A percentile compares a stretch with the other conserved stretches of the same genome.
These are phyloP conservation scores for Monosporascus cannonballus DNA, from an alignment of 2,329 filamentous ascomycete genomes.

Conservation along the genomic window DNA sequence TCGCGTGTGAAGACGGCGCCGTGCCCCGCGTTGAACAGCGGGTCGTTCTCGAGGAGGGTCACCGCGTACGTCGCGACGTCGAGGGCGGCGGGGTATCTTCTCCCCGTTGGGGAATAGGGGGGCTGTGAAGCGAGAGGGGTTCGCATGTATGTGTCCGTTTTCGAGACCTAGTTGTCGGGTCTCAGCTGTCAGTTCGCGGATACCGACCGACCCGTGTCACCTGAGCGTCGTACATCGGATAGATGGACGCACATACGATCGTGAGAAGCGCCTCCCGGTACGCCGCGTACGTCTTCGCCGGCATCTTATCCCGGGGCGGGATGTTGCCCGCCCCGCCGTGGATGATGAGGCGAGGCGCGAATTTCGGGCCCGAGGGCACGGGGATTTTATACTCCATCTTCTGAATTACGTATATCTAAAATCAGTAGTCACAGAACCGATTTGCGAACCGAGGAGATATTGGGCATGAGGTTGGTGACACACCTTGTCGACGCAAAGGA, in stretches of 20 bases:
- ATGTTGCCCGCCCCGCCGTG: constrained; percentile 72
- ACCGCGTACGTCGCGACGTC: constrained; percentile 73
- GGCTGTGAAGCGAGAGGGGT: constrained; percentile 15
- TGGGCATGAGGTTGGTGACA: too few relatives aligned
- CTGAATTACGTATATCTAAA: too few relatives aligned
- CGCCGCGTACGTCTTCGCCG: constrained; percentile 48
- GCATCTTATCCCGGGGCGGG: constrained; percentile 46
- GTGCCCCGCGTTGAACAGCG: constrained; percentile 77
- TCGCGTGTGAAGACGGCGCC: constrained; percentile 83
- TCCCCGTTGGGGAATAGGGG: constrained; percentile 1
- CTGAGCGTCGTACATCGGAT: not conserved
- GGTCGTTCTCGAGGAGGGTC: constrained; percentile 67
- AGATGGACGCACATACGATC: constrained; percentile 43
- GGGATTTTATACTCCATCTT: constrained; percentile 37
- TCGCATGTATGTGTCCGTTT: constrained; percentile 41
- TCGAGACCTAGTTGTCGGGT: constrained; percentile 31
- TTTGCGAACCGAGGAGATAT: too few relatives aligned
- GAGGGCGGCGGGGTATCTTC: constrained; percentile 51
- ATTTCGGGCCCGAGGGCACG: constrained; percentile 8
- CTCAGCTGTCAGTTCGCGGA: not conserved
- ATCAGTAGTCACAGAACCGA: too few relatives aligned
- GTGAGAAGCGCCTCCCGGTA: constrained; percentile 56
- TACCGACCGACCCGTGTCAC: not conserved
- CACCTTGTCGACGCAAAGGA: too few relatives aligned
- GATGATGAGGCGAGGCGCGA: constrained; percentile 58